phyloP scores from a whole-genome alignment of 495 filamentous ascomycete species.

The Aspergillus affinis region DNA sequence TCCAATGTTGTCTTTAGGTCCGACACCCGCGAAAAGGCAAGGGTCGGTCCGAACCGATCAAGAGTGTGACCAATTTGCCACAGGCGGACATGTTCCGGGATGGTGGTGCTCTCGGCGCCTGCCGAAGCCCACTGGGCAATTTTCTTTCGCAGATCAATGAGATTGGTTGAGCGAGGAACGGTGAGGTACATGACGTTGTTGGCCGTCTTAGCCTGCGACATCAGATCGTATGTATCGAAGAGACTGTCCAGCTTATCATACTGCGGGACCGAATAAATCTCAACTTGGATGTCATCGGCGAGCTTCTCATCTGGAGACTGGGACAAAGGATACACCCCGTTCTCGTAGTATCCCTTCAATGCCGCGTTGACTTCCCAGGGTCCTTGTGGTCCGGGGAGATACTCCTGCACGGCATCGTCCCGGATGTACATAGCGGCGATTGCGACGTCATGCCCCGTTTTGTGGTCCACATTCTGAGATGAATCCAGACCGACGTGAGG shows the following conservation, averaged over 20 bases:
- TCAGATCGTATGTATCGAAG: constrained; percentile 48
- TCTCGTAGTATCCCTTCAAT: constrained; percentile 42
- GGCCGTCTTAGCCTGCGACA: constrained; percentile 40
- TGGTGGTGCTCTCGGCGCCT: constrained; percentile 18
- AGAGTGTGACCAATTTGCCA: constrained; percentile 46
- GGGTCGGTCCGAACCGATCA: constrained; percentile 35
- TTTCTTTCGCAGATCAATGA: constrained; percentile 45
- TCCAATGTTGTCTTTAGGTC: constrained; percentile 37
- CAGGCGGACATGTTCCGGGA: constrained; percentile 40
- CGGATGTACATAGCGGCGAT: constrained; percentile 59
- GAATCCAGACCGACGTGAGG: constrained; percentile 51
- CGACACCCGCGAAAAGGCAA: constrained; percentile 37
- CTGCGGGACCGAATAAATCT: constrained; percentile 40
- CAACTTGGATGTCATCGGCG: constrained; percentile 35
- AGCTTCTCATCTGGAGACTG: constrained; percentile 15
- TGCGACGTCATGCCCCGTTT: constrained; percentile 57
- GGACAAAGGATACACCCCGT: constrained; percentile 22
- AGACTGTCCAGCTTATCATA: constrained; percentile 38
- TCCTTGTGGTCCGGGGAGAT: constrained; percentile 43
- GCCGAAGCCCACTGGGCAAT: constrained; percentile 37
- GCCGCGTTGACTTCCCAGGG: constrained; percentile 39
- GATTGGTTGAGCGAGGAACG: constrained; percentile 37
- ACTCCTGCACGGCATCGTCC: constrained; percentile 46
- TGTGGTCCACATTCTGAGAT: constrained; percentile 38
- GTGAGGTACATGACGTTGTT: constrained; percentile 43